Evolutionary conservation across 2,329 filamentous ascomycete genomes (phyloP), one percentile per base, ranked within the genome.

Genomic region (Fusarium illudens): DNA sequence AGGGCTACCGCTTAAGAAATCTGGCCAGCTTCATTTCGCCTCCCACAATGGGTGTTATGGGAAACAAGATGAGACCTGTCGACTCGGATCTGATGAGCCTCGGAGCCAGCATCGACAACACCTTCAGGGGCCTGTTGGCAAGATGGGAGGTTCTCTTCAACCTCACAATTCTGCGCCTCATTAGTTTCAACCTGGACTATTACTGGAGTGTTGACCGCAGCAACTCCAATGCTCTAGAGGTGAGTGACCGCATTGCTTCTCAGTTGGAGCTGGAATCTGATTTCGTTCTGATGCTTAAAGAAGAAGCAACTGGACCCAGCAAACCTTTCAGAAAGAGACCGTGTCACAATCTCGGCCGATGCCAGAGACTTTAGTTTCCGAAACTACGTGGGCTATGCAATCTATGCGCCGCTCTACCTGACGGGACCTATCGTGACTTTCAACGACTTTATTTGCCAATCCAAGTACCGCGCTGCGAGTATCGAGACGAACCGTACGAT

Each of bases 71-170:
- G 22, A 60, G 49, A 3, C 54, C 59, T 2, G 56, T 83, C 10
- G 80, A 82, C 17, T 80, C 82, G 8, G 61, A 77, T 3, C 75
- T 89, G 36, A 81, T 87, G 32, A 82, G 84, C 19, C 90, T 90
- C 83, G 94, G 89, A 8, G 82, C 83, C 42, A 92, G 87, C 82
- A 82, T 98, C 15, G 96, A 99, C 79, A 84, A 85, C 25, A 70
- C 60, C 54, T 90, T 91, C 68, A 89, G 93, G 8, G 96, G 96
- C 1, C 82, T 99, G n/a, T 89, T 97, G 76, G 84, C 90, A 0
- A 87, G 95, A 62, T 99, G 96, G 96, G 93, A 98, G 77, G 90
- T 99, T n/a, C 85, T 97, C 6, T 99, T 99, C 85, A 99, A 99
- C 75, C 89, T 99, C 65, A 97, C 95, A 4, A 90, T 98, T 25